Base-by-base conservation (phyloP, 176 grass and related monocot species). In the Coix lacrymajobi region DNA sequence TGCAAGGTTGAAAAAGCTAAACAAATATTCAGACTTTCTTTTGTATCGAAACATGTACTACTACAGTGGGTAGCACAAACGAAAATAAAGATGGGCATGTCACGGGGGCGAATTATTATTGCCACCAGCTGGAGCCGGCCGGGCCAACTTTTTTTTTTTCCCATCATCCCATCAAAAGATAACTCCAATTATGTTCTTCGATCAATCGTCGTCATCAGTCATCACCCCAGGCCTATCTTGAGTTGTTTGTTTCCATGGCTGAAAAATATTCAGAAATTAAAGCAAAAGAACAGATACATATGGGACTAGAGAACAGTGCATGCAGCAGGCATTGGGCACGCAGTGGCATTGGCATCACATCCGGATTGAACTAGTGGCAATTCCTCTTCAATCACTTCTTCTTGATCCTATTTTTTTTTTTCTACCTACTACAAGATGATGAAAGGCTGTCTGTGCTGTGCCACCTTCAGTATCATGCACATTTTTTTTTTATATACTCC, bases 341-440 rank as follows among this genome's bases (percentile, higher is more conserved):
- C 40, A 71, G 40, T 71, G 40, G 24, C 14, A 71, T 71, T 66
- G 64, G 64, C 14, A 71, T 71, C 69, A 71, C 24, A 71, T 71
- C 39, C 7, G 26, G n/a, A 15, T 66, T 24, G 22, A 34, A 40
- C 38, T 70, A 36, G 33, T 5, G 34, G 9, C 3, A 38, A n/a
- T 22, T 12, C 36, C 45, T 33, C 33, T 1, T 26, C 26, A 56
- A n/a, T n/a, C n/a, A n/a, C n/a, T n/a, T n/a, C 6, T 16, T 12
- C 28, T 30, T 30, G 61, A 73, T 24, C 8, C 20, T 57, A 24
- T 20, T 17, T n/a, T 14, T 1, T 29, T 40, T n/a, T 22, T 52
- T 19, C 19, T 52, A 32, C 52, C 6, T 45, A 61, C 16, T 72
- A 41, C 19, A 49, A 22, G 25, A 82, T 36, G 37, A 52, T 36